Conservation (phyloP, 495 filamentous ascomycete genomes). For the Xylaria telfairii region DNA sequence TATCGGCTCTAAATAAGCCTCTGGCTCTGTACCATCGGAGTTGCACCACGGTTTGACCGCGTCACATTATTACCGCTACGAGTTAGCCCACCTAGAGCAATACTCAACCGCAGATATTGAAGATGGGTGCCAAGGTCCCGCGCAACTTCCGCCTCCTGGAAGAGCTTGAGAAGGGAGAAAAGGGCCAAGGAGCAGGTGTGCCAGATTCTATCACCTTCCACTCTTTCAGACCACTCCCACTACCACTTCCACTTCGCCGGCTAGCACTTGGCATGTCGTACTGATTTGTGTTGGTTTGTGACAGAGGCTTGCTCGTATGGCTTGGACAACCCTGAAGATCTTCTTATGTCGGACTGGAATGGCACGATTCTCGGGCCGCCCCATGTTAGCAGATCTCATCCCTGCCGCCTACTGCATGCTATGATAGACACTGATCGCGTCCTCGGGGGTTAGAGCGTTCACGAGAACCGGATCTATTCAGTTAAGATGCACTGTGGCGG, state of each 20-base stretch:
- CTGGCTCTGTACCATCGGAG: neutral
- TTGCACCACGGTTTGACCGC: neutral
- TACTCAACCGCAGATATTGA: slow-evolving; percentile 1
- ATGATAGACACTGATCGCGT: slow-evolving; percentile 20
- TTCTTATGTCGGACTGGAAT: slow-evolving; percentile 98
- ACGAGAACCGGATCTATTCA: slow-evolving; percentile 98
- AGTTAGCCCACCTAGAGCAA: neutral
- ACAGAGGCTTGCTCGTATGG: slow-evolving; percentile 93
- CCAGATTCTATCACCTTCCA: neutral
- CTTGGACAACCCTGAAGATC: slow-evolving; percentile 90
- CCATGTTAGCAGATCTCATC: slow-evolving; percentile 69
- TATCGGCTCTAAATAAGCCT: neutral
- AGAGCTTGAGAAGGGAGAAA: slow-evolving; percentile 98
- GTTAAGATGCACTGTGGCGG: slow-evolving; percentile 95
- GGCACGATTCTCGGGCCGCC: slow-evolving; percentile 96
- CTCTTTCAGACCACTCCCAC: neutral
- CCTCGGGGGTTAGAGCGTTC: slow-evolving; percentile 69
- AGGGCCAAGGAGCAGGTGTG: slow-evolving; percentile 90
- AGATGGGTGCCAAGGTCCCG: slow-evolving; percentile 78
- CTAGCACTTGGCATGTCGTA: neutral
- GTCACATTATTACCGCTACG: neutral
- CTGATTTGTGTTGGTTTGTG: neutral
- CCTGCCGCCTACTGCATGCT: neutral
- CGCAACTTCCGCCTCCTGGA: slow-evolving; percentile 95
- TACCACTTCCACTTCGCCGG: too few species aligned